Base-by-base conservation (phyloP, 176 grass and related monocot species). In the Saccharum officinarum region DNA sequence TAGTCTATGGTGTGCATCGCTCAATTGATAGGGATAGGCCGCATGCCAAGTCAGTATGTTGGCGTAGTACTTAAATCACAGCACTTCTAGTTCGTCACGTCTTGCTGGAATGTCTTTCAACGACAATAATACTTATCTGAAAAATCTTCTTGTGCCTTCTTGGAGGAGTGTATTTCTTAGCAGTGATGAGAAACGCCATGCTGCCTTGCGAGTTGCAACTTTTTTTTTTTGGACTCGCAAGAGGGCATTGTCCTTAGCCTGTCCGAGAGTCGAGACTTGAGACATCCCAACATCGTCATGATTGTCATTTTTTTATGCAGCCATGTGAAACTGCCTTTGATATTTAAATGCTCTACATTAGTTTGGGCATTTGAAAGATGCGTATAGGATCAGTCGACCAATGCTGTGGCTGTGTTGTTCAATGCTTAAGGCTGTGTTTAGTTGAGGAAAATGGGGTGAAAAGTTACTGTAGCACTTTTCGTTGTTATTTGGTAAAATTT, bases 271-370 rank as follows among this genome's bases (percentile, higher is more conserved):
- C 14, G 61, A 64, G 61, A 15, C 2, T 30, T 1, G 26, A 13
- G 73, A 61, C 49, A 31, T 65, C 30, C 49, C 12, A 57, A 57
- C 20, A 59, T 59, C 47, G 11, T 31, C 69, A 3, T 54, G 69
- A 11, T 76, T 70, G 63, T 11, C 33, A 13, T 14, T 52, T 66
- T 22, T 37, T 82, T 63, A 55, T 71, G 52, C 7, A 11, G 52
- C 22, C 40, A 82, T 59, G 79, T 90, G 79, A 82, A 72, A 57
- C 31, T n/a, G 62, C 39, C 13, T 23, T 41, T 20, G 31, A 36
- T 72, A 55, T 57, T 82, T 30, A 77, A 77, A 55, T 55, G 10
- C 46, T 31, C 3, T n/a, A 20, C 50, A 46, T 47, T 59, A 67
- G 37, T 83, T 64, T 65, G 2, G 41, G 67, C 42, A 72, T 26